These are phyloP conservation scores for Akanthomyces muscarius DNA, from an alignment of 2,329 filamentous ascomycete genomes.

Conservation along the genomic window DNA sequence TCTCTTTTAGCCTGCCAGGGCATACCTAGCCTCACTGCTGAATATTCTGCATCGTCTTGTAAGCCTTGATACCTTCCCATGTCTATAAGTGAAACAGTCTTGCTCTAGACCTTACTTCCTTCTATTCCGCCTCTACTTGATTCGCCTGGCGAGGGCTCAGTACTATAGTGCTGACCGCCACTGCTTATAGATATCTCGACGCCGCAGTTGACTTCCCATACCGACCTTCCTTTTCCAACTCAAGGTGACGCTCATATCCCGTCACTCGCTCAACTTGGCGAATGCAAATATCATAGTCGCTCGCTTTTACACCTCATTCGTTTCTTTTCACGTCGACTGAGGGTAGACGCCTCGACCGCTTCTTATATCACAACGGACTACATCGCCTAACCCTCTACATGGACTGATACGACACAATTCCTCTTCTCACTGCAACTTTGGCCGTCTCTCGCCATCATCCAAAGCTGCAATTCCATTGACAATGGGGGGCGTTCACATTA, in stretches of 20 bases:
- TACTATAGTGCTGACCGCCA: slow-evolving; percentile 6
- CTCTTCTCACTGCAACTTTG: neutral
- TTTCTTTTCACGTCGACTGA: neutral
- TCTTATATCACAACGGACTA: neutral
- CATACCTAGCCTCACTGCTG: slow-evolving; percentile 4
- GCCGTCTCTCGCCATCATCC: neutral
- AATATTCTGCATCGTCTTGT: neutral
- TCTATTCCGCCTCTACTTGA: neutral
- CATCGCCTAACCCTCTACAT: neutral
- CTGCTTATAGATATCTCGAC: slow-evolving; percentile 3
- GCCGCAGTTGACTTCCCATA: neutral
- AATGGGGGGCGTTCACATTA: slow-evolving; percentile 6
- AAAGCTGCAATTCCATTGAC: slow-evolving; percentile 1
- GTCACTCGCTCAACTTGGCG: neutral
- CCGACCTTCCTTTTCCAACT: neutral
- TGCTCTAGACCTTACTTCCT: neutral
- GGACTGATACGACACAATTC: neutral
- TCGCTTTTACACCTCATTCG: neutral
- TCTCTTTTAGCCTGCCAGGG: slow-evolving; percentile 1
- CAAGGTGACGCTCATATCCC: neutral
- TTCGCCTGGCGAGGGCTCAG: neutral
- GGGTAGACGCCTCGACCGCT: neutral
- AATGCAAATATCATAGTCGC: neutral
- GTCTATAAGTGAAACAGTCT: neutral
- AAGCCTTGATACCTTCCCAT: neutral